Evolutionary conservation across 164 flowering plant species (phyloP).

Genomic region (Magnolia kwangsiensis): DNA sequence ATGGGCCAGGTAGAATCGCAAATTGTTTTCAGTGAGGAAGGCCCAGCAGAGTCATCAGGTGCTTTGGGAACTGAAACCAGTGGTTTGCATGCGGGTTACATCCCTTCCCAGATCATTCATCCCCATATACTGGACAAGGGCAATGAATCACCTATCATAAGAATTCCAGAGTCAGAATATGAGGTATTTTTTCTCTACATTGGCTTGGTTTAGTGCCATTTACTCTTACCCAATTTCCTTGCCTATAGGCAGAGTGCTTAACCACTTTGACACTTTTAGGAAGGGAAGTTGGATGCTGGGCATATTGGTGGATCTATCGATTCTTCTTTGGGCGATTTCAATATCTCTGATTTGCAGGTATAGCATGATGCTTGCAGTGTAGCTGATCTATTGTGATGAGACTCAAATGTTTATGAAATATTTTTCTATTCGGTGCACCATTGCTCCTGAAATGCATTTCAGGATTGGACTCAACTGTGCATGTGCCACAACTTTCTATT

Average conservation of each 20-base stretch:
- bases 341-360: slow-evolving; percentile 83
- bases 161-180: slow-evolving; percentile 51
- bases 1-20: slow-evolving; percentile 27
- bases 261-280: slow-evolving; percentile 35
- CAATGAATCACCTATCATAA: slow-evolving; percentile 40
- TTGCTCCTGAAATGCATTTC: not conserved
- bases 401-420: not conserved
- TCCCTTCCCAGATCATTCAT: slow-evolving; percentile 24
- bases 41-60: slow-evolving; percentile 25
- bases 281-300: slow-evolving; percentile 39
- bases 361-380: slow-evolving; percentile 1
- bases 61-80: slow-evolving; percentile 14
- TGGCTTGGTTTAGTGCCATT: not conserved
- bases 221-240: not conserved
- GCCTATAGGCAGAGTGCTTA: not conserved
- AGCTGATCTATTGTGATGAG: not conserved
- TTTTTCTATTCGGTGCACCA: not conserved
- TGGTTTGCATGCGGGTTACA: slow-evolving; percentile 16
- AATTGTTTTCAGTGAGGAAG: slow-evolving; percentile 27
- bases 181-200: slow-evolving; percentile 44
- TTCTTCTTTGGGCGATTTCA: slow-evolving; percentile 56
- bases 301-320: slow-evolving; percentile 48
- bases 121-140: slow-evolving; percentile 20
- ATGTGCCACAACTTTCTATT: not conserved
- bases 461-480: not conserved